phyloP scores from a whole-genome alignment of 202 grass and related monocot species.

The Schoenoplectus triqueter region DNA sequence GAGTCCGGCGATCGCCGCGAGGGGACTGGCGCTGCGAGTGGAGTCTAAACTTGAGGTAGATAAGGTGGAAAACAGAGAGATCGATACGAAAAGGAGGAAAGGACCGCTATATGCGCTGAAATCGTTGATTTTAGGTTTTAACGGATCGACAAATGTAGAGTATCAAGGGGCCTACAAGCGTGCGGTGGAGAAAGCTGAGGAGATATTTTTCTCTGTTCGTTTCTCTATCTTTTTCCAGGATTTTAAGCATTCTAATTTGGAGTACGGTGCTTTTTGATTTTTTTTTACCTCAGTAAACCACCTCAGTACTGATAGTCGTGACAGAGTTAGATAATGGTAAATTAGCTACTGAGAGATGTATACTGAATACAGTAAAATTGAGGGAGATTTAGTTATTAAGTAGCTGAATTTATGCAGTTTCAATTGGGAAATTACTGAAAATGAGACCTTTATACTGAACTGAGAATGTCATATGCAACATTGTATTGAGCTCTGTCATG shows the following conservation, averaged over 20 bases:
- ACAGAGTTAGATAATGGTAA: not conserved
- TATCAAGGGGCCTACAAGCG: slow-evolving; percentile 67
- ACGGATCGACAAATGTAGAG: slow-evolving; percentile 54
- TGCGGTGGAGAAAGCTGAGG: slow-evolving; percentile 87
- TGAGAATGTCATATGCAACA: slow-evolving; percentile 3
- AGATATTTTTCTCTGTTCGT: slow-evolving; percentile 93
- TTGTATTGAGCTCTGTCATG: not conserved
- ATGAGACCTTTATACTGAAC: not conserved
- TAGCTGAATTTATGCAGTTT: not conserved
- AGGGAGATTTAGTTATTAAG: not conserved
- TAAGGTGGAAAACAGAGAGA: slow-evolving; percentile 34
- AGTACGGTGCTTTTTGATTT: slow-evolving; percentile 3
- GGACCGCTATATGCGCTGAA: slow-evolving; percentile 89
- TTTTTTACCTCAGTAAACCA: slow-evolving; percentile 1
- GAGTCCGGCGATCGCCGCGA: slow-evolving; percentile 32
- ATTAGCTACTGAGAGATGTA: not conserved
- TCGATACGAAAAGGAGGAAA: slow-evolving; percentile 54
- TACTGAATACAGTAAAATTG: not conserved
- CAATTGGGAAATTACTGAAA: not conserved
- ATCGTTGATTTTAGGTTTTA: slow-evolving; percentile 63
- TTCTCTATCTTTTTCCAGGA: slow-evolving; percentile 7
- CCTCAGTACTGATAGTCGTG: not conserved
- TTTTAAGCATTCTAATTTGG: slow-evolving; percentile 30
- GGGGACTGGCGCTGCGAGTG: slow-evolving; percentile 42
- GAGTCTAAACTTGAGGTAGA: slow-evolving; percentile 33